Percentiles rank a stretch among this genome's conserved stretches.
phyloP scores from a whole-genome alignment of 768 basidiomycete genomes.

The Crassisporium funariophilum region DNA sequence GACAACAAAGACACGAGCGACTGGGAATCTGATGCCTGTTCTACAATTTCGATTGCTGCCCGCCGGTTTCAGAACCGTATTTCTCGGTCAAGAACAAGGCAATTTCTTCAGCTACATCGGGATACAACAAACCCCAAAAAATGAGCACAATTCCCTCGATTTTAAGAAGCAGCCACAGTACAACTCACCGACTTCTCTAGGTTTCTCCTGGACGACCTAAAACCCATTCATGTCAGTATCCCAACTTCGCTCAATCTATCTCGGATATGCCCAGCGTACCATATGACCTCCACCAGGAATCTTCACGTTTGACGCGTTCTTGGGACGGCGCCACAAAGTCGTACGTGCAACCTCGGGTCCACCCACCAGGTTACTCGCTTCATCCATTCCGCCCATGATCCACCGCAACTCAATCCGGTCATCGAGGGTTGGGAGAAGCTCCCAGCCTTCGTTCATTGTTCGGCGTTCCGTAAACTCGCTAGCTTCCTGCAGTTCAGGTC shows the following conservation, averaged over 20 bases:
- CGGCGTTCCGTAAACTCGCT: slow-evolving; percentile 23
- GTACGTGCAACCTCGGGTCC: slow-evolving; percentile 18
- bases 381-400: slow-evolving; percentile 28
- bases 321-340: slow-evolving; percentile 25
- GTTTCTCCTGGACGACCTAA: slow-evolving; percentile 29
- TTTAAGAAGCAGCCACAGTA: background rate
- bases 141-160: background rate
- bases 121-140: background rate
- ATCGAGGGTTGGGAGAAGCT: slow-evolving; percentile 27
- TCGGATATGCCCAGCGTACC: slow-evolving; percentile 11
- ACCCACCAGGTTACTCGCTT: slow-evolving; percentile 25
- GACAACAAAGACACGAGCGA: too few species aligned
- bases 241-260: background rate
- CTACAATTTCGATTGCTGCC: background rate
- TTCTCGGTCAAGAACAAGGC: slow-evolving; percentile 16
- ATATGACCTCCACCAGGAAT: slow-evolving; percentile 28
- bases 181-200: slow-evolving; percentile 23
- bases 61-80: slow-evolving; percentile 3
- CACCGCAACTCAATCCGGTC: slow-evolving; percentile 24
- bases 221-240: background rate
- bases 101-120: slow-evolving; percentile 22
- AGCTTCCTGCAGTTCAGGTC: slow-evolving; percentile 16
- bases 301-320: slow-evolving; percentile 26
- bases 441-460: slow-evolving; percentile 28
- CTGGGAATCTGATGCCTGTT: too few species aligned